These are phyloP conservation scores for Morella rubra DNA, from an alignment of 306 rosid species.

Conservation along the genomic window DNA sequence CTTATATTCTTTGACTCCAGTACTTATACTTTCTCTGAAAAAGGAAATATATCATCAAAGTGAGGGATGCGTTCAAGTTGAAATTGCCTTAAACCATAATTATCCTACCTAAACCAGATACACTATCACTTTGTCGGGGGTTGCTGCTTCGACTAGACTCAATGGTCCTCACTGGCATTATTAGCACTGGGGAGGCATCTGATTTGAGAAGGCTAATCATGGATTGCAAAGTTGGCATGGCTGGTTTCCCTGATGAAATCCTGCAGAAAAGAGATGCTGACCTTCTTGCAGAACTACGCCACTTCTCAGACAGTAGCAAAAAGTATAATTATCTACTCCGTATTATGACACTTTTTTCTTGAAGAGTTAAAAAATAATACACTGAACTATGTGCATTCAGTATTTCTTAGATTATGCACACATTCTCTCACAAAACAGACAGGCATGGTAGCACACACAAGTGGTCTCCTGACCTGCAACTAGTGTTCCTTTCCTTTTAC, in stretches of 20 bases:
- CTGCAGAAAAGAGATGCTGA: constrained; percentile 49
- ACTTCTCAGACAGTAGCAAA: constrained; percentile 49
- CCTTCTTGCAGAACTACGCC: constrained; percentile 64
- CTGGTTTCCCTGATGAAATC: constrained; percentile 43
- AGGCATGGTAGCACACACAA: not conserved
- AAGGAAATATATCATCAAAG: not conserved
- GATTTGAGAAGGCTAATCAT: constrained; percentile 59
- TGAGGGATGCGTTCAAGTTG: constrained; percentile 10
- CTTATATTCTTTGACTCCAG: not conserved
- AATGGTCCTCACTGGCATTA: constrained; percentile 61
- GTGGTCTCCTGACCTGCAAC: not conserved
- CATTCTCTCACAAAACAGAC: not conserved
- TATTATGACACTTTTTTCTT: constrained; percentile 20
- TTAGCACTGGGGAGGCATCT: constrained; percentile 61
- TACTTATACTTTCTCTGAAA: not conserved
- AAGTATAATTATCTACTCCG: constrained; percentile 44
- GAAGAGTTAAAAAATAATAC: not conserved
- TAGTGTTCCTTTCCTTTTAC: not conserved
- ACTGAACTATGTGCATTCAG: constrained; percentile 2
- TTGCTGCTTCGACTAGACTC: constrained; percentile 82
- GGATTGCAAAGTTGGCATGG: constrained; percentile 51
- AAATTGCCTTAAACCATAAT: constrained; percentile 24
- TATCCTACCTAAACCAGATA: constrained; percentile 57
- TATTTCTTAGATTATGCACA: not conserved
- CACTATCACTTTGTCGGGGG: constrained; percentile 56